Percentiles rank a stretch among this genome's conserved stretches.
These are phyloP conservation scores for Mucor lusitanicus DNA, from an alignment of 371 early-diverging fungal species.

Conservation along the genomic window DNA sequence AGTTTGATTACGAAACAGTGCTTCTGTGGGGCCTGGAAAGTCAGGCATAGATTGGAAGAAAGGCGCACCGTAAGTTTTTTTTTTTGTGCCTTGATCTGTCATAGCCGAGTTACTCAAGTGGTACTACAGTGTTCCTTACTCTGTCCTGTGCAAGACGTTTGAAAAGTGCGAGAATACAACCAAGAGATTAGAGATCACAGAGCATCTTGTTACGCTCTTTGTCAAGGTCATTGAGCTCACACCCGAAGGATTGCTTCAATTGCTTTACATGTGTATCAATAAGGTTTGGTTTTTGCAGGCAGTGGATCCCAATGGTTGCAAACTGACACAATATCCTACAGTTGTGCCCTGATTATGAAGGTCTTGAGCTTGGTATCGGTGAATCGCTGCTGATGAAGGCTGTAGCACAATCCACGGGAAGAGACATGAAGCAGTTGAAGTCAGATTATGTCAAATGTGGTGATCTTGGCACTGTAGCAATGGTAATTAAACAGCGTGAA, in stretches of 20 bases:
- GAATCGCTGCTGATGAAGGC: conserved; percentile 94
- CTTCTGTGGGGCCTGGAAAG: conserved; percentile 5
- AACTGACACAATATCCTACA: conserved; percentile 16
- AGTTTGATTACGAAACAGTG: background rate
- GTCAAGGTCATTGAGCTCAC: conserved; percentile 66
- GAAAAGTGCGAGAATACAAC: conserved; percentile 76
- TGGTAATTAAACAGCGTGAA: conserved; percentile 21
- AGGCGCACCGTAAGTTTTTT: conserved; percentile 11
- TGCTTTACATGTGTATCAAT: conserved; percentile 92
- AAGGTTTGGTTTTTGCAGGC: conserved; percentile 51
- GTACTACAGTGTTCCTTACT: conserved; percentile 71
- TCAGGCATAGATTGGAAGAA: conserved; percentile 3
- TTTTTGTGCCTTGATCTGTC: background rate
- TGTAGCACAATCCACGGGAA: conserved; percentile 88
- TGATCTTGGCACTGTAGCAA: conserved; percentile 93
- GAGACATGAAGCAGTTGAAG: conserved; percentile 77
- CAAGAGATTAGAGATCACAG: conserved; percentile 81
- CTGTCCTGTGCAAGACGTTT: conserved; percentile 85
- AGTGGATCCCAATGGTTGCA: background rate
- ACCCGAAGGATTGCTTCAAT: conserved; percentile 72
- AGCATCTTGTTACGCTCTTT: conserved; percentile 79
- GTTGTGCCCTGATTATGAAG: conserved; percentile 95
- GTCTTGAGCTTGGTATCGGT: conserved; percentile 96
- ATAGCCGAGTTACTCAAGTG: background rate
- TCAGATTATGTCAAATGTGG: conserved; percentile 77